A percentile compares a stretch with the other conserved stretches of the same genome.
phyloP scores from a whole-genome alignment of 257 asterid genomes.

The Orobanche coerulescens region DNA sequence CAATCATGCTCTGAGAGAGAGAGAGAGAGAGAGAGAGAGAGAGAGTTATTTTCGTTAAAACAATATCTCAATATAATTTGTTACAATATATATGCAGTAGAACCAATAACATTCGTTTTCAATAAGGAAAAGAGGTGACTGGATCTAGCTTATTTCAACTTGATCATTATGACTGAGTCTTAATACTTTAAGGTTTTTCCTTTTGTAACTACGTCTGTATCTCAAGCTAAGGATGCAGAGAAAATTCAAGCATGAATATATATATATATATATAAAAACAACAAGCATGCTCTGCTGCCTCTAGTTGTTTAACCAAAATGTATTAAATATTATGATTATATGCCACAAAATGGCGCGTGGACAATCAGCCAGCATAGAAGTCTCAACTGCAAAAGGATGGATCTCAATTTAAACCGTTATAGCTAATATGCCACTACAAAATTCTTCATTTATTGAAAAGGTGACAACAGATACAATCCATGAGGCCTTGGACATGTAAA shows the following conservation, averaged over 20 bases:
- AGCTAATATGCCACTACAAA: not conserved
- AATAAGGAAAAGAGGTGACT: conserved; percentile 1
- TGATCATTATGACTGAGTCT: not conserved
- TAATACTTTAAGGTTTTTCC: not conserved
- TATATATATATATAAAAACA: not conserved
- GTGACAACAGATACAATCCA: not conserved
- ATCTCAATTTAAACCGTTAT: not conserved
- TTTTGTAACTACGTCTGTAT: not conserved
- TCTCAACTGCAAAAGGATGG: not conserved
- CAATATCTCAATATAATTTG: too few species aligned
- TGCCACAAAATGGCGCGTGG: not conserved
- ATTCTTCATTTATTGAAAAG: not conserved
- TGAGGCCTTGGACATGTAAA: not conserved
- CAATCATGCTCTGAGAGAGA: conserved; percentile 77
- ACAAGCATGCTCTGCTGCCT: conserved; percentile 3
- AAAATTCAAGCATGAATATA: conserved; percentile 6
- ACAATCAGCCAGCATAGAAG: conserved; percentile 3
- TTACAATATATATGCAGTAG: not conserved
- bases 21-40: not conserved
- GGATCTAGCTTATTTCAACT: conserved; percentile 10
- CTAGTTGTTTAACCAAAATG: not conserved
- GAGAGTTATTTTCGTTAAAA: not conserved
- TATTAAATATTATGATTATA: not conserved
- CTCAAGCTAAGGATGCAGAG: conserved; percentile 13
- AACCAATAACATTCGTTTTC: conserved; percentile 8